Base-by-base conservation (phyloP, 2,329 filamentous ascomycete genomes). In the Pseudophaeomoniella oleicola region DNA sequence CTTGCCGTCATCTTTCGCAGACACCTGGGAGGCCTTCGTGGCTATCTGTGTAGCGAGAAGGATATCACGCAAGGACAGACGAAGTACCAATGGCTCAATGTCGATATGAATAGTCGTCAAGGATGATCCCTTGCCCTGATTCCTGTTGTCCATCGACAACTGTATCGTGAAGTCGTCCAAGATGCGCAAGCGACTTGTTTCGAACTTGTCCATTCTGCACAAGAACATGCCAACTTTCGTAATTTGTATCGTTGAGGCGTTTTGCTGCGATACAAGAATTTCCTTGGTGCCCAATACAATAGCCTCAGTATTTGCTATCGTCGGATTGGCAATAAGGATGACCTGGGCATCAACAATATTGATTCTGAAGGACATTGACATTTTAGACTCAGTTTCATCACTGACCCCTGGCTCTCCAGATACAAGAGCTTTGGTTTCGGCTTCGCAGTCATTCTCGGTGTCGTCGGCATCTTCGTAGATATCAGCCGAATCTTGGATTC, bases 191-290 rank as follows among this genome's bases (percentile, higher is more conserved):
- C 85, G 76, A 30, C 80, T 87, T 3, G 82, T 86, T 47, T 98
- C 88, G 47, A 96, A 96, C 44, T 78, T 83, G 57, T 99, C 92
- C 90, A 99, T 98, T 10, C 90, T 81, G 53, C 92, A 98, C 19
- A 98, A 60, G 56, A 94, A 99, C 90, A 99, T 98, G 47, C 90
- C 90, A 37, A 96, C 74, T 51, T 96, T 79, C 5, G 85, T 87
- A 2, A 98, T 76, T 52, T 98, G 88, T 52, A 99, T 71, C 1
- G 90, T 94, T 47, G 92, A 71, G 5, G 88, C 84, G 61, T 96
- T 85, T 55, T 98, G 92, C 49, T 93, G 82, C 2, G 88, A 93
- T 9, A 96, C 69, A 2, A 96, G 69, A 10, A 96, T 76, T 55
- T 98, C 87, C 54, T 94, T 93, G 2, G 87, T 93, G 34, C 86